Evolutionary conservation across 2,329 filamentous ascomycete genomes (phyloP).

Genomic region (Dothideomycetes sp.): DNA sequence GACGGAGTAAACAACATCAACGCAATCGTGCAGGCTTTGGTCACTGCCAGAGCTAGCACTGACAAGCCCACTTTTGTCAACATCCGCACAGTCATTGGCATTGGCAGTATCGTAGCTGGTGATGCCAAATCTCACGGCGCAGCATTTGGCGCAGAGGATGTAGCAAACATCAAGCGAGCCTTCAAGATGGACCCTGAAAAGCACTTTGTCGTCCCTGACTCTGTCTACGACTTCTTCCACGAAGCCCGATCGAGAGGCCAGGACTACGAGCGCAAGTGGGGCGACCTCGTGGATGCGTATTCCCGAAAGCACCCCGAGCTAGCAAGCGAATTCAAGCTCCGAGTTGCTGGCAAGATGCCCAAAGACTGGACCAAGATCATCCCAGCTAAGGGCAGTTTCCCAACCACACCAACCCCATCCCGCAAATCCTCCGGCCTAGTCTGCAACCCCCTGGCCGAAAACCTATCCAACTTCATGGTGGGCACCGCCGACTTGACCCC

Average conservation of each 20-base stretch:
- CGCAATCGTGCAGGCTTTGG: constrained; percentile 37
- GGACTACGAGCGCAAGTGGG: constrained; percentile 38
- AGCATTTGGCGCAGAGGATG: constrained; percentile 43
- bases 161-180: constrained; percentile 43
- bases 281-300: constrained; percentile 33
- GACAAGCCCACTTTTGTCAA: constrained; percentile 46
- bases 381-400: constrained; percentile 33
- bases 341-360: constrained; percentile 37
- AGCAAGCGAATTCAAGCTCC: constrained; percentile 35
- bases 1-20: constrained; percentile 43
- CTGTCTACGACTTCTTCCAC: constrained; percentile 42
- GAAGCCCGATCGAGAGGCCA: constrained; percentile 37
- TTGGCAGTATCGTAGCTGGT: constrained; percentile 39
- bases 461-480: constrained; percentile 23
- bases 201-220: constrained; percentile 27
- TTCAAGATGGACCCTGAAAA: constrained; percentile 38
- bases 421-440: constrained; percentile 38
- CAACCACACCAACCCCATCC: constrained; percentile 37
- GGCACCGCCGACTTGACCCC: constrained; percentile 27
- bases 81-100: constrained; percentile 44
- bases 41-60: constrained; percentile 20
- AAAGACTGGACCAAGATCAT: constrained; percentile 39
- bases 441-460: constrained; percentile 24
- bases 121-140: constrained; percentile 47
- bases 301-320: constrained; percentile 37